Evolutionary conservation across 2,329 filamentous ascomycete genomes (phyloP).

Genomic region (Fusarium devonianum): DNA sequence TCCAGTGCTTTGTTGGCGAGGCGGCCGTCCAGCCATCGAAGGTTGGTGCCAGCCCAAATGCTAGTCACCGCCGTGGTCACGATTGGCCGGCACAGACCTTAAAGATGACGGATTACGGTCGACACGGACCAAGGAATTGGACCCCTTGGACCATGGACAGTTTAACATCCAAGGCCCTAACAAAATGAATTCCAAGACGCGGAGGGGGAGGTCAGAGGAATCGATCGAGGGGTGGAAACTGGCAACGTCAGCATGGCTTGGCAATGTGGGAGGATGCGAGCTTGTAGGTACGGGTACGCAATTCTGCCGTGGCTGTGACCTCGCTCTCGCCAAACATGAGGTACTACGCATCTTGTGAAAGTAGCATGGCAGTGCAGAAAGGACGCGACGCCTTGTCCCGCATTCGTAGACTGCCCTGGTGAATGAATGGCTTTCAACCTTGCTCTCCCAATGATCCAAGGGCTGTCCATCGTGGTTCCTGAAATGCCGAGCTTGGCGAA

Average conservation of each 20-base stretch:
- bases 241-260: slow-evolving; percentile 38
- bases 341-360: slow-evolving; percentile 23
- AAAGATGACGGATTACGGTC: slow-evolving; percentile 1
- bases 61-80: slow-evolving; percentile 1
- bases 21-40: slow-evolving; percentile 13
- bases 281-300: slow-evolving; percentile 23
- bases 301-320: slow-evolving; percentile 36
- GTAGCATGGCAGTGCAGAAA: slow-evolving; percentile 32
- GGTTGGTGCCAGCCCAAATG: not conserved
- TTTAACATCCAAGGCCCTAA: slow-evolving; percentile 12
- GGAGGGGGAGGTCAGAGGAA: slow-evolving; percentile 5
- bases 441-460: not conserved
- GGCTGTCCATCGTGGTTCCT: slow-evolving; percentile 20
- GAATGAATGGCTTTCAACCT: no score
- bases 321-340: slow-evolving; percentile 31
- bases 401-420: no score
- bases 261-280: slow-evolving; percentile 24
- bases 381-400: no score
- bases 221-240: slow-evolving; percentile 23
- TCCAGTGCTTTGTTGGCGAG: slow-evolving; percentile 16
- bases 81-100: slow-evolving; percentile 18
- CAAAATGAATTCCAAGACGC: not conserved
- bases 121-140: not conserved
- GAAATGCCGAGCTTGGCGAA: slow-evolving; percentile 28
- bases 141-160: slow-evolving; percentile 10